A percentile compares a stretch with the other conserved stretches of the same genome.
Conservation (phyloP, 2,329 filamentous ascomycete species). For the Pestalotiopsis sp. region DNA sequence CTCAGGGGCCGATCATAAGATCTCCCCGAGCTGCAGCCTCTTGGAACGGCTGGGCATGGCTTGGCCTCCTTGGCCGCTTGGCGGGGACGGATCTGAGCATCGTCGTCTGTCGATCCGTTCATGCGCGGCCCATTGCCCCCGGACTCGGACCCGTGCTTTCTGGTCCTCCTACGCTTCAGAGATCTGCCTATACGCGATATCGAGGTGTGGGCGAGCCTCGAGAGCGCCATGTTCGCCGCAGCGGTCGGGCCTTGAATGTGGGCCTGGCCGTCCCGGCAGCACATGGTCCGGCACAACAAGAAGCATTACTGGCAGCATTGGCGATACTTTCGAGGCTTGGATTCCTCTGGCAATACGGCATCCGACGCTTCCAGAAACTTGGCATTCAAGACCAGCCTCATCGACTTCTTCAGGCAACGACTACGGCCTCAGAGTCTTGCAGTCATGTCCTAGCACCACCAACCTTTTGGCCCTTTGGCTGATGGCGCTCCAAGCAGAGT, state of each 20-base stretch:
- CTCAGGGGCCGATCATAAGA: conserved; percentile 1
- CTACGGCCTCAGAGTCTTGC: background rate
- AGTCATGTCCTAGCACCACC: background rate
- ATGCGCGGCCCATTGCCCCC: background rate
- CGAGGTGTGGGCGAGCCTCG: background rate
- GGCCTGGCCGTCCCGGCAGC: background rate
- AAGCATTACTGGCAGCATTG: background rate
- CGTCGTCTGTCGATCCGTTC: background rate
- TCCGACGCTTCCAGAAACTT: background rate
- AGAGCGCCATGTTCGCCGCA: background rate
- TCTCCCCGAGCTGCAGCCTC: background rate
- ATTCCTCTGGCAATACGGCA: background rate
- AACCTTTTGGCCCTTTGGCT: background rate
- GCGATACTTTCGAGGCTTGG: background rate
- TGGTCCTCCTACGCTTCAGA: background rate
- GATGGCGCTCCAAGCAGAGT: background rate
- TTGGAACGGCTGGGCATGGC: background rate
- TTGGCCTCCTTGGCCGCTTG: conserved; percentile 6
- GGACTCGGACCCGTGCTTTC: background rate
- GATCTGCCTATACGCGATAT: background rate
- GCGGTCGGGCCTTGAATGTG: background rate
- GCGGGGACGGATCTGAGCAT: conserved; percentile 1
- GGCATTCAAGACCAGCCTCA: background rate
- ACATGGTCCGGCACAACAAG: background rate
- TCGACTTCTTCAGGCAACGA: background rate